Evolutionary conservation across 2,329 filamentous ascomycete species (phyloP), one percentile per base, ranked within the genome.

Genomic region (Elsinoe necatrix): DNA sequence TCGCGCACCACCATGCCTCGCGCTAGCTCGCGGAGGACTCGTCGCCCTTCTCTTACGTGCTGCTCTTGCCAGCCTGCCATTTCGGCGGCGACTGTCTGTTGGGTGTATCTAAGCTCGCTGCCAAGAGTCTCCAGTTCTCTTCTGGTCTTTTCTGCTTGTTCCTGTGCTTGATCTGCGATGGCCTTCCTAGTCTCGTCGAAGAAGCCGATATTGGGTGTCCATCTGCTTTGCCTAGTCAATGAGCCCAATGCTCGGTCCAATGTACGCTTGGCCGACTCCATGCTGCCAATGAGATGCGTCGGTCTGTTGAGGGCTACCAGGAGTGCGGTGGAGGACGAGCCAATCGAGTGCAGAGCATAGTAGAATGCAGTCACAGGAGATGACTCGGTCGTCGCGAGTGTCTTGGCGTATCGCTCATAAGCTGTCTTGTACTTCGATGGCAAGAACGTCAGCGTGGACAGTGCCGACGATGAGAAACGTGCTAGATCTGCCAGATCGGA

Each of bases 61-160:
- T 90, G 82, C 39, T 95, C 89, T 66, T 95, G 91, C 89, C 93
- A 98, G 14, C 88, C 90, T 0, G 93, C 93, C 57, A 98, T 71
- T 73, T 98, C 93, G 1, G 83, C 80, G 5, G 95, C 92, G 21
- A 97, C 92, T 12, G 92, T 89, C 70, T 95, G 89, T 72, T 96
- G 92, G 48, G 91, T 95, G 70, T 93, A 95, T 51, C 89, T 77
- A 56, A 98, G 75, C 71, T 98, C 93, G 54, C 82, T 82, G 0
- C 86, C 85, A n/a, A 95, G 72, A 42, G 83, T 80, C 18, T 85
- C 81, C 9, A 88, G 80, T 67, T 96, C 89, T 16, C 77, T 72
- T 61, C 85, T 81, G 20, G 81, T 82, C 61, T 84, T 83, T 12
- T 81, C 79, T 35, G 89, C 87, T 64, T 87, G 89, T 62, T 87